A percentile compares a stretch with the other conserved stretches of the same genome.
phyloP scores from a whole-genome alignment of 306 rosid species.

The Vigna unguiculata region DNA sequence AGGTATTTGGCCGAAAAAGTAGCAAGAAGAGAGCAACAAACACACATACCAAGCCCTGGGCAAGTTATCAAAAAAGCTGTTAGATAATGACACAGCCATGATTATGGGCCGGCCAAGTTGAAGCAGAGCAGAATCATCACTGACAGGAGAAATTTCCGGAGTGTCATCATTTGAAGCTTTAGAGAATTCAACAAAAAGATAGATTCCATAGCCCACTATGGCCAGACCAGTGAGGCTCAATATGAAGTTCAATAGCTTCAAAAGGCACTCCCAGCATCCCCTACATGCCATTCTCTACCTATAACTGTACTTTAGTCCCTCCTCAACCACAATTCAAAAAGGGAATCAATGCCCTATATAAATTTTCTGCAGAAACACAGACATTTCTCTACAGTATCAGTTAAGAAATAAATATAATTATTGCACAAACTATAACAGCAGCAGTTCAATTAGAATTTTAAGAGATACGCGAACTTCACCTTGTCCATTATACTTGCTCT shows the following conservation, averaged over 20 bases:
- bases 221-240: constrained; percentile 87
- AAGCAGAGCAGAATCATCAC: constrained; percentile 55
- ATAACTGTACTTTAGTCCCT: constrained; percentile 46
- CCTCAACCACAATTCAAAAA: constrained; percentile 49
- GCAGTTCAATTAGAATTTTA: not conserved
- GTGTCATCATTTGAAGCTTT: constrained; percentile 44
- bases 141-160: not conserved
- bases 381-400: constrained; percentile 42
- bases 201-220: constrained; percentile 94
- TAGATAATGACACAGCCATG: constrained; percentile 63
- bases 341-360: constrained; percentile 40
- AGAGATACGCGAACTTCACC: not conserved
- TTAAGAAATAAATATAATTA: constrained; percentile 18
- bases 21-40: constrained; percentile 30
- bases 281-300: constrained; percentile 85
- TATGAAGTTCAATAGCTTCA: constrained; percentile 90
- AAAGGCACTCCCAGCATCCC: constrained; percentile 85
- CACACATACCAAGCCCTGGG: constrained; percentile 87
- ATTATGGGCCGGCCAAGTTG: constrained; percentile 89
- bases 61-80: constrained; percentile 64
- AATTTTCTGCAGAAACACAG: constrained; percentile 45
- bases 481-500: no score
- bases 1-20: not conserved
- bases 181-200: constrained; percentile 72
- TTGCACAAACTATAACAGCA: constrained; percentile 16